Conservation (phyloP, 176 grass and related monocot genomes). For the Saccharum officinarum region DNA sequence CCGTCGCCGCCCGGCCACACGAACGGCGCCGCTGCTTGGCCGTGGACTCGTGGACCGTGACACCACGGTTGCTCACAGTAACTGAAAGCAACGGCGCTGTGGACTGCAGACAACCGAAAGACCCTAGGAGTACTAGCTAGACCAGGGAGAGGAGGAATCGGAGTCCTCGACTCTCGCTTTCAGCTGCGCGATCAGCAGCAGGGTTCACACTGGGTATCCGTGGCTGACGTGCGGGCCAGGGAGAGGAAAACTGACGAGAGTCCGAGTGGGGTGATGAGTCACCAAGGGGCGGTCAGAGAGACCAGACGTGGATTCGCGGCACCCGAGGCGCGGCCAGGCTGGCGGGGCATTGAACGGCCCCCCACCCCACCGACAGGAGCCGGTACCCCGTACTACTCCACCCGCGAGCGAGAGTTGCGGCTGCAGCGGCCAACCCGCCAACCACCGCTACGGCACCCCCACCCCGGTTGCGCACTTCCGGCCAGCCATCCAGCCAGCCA, state of each 20-base stretch:
- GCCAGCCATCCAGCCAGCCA: background rate
- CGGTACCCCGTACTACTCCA: background rate
- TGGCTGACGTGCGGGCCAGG: background rate
- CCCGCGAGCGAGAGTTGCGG: background rate
- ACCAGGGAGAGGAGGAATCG: too few relatives aligned
- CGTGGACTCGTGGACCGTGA: background rate
- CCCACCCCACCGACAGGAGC: constrained; percentile 40
- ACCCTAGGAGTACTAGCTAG: too few relatives aligned
- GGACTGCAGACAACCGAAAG: background rate
- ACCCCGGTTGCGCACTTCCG: background rate
- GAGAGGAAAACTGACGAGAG: background rate
- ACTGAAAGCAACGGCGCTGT: constrained; percentile 8
- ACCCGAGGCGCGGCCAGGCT: constrained; percentile 42
- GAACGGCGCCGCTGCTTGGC: background rate
- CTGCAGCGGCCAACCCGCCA: too few relatives aligned
- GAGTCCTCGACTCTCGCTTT: too few relatives aligned
- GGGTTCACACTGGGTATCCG: background rate
- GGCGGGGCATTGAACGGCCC: constrained; percentile 27
- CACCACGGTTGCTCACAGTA: background rate
- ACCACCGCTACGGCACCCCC: too few relatives aligned
- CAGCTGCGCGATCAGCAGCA: background rate
- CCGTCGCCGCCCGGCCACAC: background rate
- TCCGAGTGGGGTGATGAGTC: background rate
- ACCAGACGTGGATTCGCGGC: constrained; percentile 16
- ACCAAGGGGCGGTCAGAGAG: background rate